Evolutionary conservation across 192 early-diverging fungal species (phyloP).

Genomic region (Coemansia sp.): DNA sequence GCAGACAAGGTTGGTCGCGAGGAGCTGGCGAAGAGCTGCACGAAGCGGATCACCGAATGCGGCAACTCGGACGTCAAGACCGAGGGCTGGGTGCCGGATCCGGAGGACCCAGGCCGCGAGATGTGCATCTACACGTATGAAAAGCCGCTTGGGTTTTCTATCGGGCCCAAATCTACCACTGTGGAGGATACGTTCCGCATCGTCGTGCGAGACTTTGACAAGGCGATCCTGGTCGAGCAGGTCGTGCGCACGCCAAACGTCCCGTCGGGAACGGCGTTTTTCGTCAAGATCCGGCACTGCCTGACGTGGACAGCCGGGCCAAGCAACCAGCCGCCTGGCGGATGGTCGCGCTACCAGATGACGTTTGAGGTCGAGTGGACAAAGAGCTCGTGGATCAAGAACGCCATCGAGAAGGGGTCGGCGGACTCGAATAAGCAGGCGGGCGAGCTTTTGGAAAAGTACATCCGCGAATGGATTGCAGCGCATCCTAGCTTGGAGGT

Average conservation of each 20-base stretch:
- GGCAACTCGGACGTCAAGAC: conserved; percentile 43
- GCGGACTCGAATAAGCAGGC: conserved; percentile 53
- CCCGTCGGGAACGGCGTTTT: conserved; percentile 52
- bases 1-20: conserved; percentile 11
- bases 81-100: conserved; percentile 49
- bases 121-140: conserved; percentile 51
- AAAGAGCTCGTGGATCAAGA: conserved; percentile 54
- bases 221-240: conserved; percentile 40
- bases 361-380: conserved; percentile 55
- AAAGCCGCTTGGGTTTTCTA: conserved; percentile 48
- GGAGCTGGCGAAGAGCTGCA: conserved; percentile 37
- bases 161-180: conserved; percentile 51
- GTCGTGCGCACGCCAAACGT: conserved; percentile 50
- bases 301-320: conserved; percentile 44
- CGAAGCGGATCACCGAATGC: conserved; percentile 30
- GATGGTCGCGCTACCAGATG: conserved; percentile 45
- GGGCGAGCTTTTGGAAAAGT: conserved; percentile 41
- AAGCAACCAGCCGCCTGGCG: conserved; percentile 33
- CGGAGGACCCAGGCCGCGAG: conserved; percentile 18
- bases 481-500: conserved; percentile 41
- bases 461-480: conserved; percentile 45
- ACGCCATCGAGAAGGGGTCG: conserved; percentile 51
- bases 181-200: conserved; percentile 46
- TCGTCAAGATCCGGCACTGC: conserved; percentile 52
- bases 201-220: conserved; percentile 25